Percentiles rank a stretch among this genome's conserved stretches.
Evolutionary conservation across 257 asterid genomes (phyloP).

Genomic region (Ilex aquifolium): DNA sequence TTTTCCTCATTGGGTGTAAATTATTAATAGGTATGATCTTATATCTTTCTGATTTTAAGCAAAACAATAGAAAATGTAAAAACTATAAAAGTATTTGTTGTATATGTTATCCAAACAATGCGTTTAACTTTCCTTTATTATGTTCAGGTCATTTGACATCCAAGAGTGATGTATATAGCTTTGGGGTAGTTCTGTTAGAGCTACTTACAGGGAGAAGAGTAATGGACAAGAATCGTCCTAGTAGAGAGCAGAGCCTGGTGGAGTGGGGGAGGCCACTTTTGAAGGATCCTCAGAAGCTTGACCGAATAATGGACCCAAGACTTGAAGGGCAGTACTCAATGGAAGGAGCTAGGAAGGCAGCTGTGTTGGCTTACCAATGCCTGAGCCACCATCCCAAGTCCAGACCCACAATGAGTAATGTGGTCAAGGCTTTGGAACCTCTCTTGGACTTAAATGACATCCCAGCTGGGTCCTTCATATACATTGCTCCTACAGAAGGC

Average conservation of each 20-base stretch:
- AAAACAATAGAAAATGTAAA: no score
- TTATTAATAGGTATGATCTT: no score
- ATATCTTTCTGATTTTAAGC: no score
- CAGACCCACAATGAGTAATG: constrained; percentile 64
- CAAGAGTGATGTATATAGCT: constrained; percentile 69
- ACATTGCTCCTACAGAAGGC: constrained; percentile 31
- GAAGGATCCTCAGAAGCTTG: constrained; percentile 58
- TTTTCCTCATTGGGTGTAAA: no score
- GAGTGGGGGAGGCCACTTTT: constrained; percentile 75
- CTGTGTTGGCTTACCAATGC: constrained; percentile 64
- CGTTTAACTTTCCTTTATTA: neutral
- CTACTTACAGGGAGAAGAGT: constrained; percentile 56
- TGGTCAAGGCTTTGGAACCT: constrained; percentile 49
- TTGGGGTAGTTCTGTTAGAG: constrained; percentile 73
- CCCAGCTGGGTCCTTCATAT: constrained; percentile 50
- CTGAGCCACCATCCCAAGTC: constrained; percentile 42
- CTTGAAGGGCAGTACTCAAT: constrained; percentile 70
- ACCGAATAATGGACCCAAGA: constrained; percentile 53
- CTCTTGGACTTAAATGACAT: constrained; percentile 36
- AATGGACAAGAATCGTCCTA: constrained; percentile 46
- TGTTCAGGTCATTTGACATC: constrained; percentile 68
- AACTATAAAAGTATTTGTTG: no score
- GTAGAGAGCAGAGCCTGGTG: constrained; percentile 52
- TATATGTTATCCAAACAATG: neutral
- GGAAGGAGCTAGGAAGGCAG: constrained; percentile 62